Conservation (phyloP, 768 basidiomycete species). For the Termitomyces sp. region DNA sequence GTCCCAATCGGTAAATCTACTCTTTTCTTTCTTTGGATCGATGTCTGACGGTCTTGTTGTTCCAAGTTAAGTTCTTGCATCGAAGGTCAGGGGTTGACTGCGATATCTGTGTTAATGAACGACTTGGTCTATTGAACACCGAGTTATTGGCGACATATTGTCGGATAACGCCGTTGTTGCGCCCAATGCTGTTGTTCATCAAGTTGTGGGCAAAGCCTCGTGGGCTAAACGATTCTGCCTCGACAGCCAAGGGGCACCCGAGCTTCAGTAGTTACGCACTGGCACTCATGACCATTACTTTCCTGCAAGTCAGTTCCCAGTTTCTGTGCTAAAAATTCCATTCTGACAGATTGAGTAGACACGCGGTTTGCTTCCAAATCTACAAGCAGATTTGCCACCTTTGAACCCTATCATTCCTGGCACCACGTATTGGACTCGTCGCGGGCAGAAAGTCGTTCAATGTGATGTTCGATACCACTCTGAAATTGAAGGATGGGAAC, state of each 20-base stretch:
- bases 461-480: slow-evolving; percentile 30
- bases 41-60: neutral
- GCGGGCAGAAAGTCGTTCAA: slow-evolving; percentile 7
- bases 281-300: slow-evolving; percentile 56
- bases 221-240: slow-evolving; percentile 44
- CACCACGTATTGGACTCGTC: slow-evolving; percentile 30
- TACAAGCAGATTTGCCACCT: slow-evolving; percentile 39
- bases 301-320: slow-evolving; percentile 44
- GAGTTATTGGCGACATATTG: slow-evolving; percentile 50
- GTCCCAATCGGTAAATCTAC: slow-evolving; percentile 39
- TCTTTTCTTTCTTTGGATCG: neutral
- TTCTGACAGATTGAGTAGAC: slow-evolving; percentile 26
- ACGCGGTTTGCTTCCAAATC: slow-evolving; percentile 43
- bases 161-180: slow-evolving; percentile 38
- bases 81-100: slow-evolving; percentile 35
- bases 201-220: slow-evolving; percentile 60
- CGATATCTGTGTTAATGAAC: slow-evolving; percentile 64
- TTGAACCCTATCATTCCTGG: slow-evolving; percentile 3
- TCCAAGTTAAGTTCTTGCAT: slow-evolving; percentile 50
- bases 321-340: neutral
- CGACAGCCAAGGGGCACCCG: slow-evolving; percentile 10
- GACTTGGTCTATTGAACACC: slow-evolving; percentile 51
- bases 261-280: slow-evolving; percentile 64
- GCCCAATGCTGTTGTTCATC: slow-evolving; percentile 41
- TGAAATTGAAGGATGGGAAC: slow-evolving; percentile 3